Evolutionary conservation across 2,329 filamentous ascomycete species (phyloP), one percentile per base, ranked within the genome.

Genomic region (Elsinoe arachidis): DNA sequence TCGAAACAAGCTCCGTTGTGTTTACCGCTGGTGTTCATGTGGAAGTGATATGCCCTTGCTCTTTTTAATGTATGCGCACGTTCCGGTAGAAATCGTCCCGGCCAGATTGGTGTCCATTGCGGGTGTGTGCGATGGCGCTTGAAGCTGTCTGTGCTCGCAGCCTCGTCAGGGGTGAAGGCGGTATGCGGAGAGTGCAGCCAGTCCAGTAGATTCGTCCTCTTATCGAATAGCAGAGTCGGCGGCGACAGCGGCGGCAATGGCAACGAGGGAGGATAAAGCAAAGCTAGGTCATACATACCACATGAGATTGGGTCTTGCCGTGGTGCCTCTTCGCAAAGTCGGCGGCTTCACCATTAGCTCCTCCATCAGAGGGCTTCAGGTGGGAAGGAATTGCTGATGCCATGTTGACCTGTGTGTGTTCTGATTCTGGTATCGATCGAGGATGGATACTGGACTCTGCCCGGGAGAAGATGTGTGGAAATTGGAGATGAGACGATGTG

Each of bases 291-390:
- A 41, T 30, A 84, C 87, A 83, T 76, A 87, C 87, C 83, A 91
- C 88, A 75, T 91, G 87, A 61, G 86, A 90, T 73, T 87, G 86
- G 65, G 86, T 87, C 82, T 91, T 91, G 76, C 87, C 87, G 73
- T 91, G 87, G 71, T 89, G 88, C 71, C 85, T 84, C 65, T 79
- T 78, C 66, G 80, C 75, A 63, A 83, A 78, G 65, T 71, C 75
- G 58, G 60, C 64, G 57, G 70, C 70, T 58, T 63, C 64, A 37
- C 54, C 54, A 49, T 56, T 56, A 57, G 68, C 69, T 51, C 68
- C 70, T 62, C 71, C 75, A 63, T 70, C 71, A 60, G 68, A 69
- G 61, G 84, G 80, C 81, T 90, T 92, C 68, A 96, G 81, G 79
- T 95, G 92, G 43, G 87, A 80, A 63, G 91, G 90, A 66, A 96